A percentile compares a stretch with the other conserved stretches of the same genome.
These are phyloP conservation scores for Cystofilobasidium capitatum DNA, from an alignment of 768 basidiomycete species.

Conservation along the genomic window DNA sequence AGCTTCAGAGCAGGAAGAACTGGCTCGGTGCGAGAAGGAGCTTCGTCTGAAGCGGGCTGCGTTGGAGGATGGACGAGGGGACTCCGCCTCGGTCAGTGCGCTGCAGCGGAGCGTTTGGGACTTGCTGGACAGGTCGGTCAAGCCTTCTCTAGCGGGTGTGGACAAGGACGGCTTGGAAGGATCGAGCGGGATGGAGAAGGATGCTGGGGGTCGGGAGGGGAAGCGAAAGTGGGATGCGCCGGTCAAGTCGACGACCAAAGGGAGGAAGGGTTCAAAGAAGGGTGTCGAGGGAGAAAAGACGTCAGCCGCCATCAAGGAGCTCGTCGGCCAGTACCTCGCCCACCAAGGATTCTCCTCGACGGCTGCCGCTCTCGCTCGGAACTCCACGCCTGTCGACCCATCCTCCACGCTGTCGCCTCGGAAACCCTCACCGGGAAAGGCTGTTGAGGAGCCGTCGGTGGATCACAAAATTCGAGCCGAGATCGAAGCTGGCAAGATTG, in stretches of 20 bases:
- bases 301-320: conserved; percentile 2
- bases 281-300: not conserved
- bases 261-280: not conserved
- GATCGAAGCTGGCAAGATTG: not conserved
- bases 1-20: not conserved
- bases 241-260: not conserved
- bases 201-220: not conserved
- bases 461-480: not conserved
- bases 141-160: too few relatives aligned
- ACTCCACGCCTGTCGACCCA: not conserved
- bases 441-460: too few relatives aligned
- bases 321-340: conserved; percentile 11
- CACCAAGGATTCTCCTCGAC: conserved; percentile 8
- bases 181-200: not conserved
- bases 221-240: not conserved
- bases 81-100: not conserved
- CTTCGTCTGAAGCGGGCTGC: not conserved
- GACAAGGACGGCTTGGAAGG: too few relatives aligned
- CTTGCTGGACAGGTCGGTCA: not conserved
- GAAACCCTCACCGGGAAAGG: too few relatives aligned
- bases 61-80: not conserved
- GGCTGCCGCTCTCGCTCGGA: not conserved
- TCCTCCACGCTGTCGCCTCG: not conserved
- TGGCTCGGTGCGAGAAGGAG: not conserved
- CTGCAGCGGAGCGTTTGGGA: conserved; percentile 6